phyloP scores from a whole-genome alignment of 306 rosid genomes.

The Myrica gale region DNA sequence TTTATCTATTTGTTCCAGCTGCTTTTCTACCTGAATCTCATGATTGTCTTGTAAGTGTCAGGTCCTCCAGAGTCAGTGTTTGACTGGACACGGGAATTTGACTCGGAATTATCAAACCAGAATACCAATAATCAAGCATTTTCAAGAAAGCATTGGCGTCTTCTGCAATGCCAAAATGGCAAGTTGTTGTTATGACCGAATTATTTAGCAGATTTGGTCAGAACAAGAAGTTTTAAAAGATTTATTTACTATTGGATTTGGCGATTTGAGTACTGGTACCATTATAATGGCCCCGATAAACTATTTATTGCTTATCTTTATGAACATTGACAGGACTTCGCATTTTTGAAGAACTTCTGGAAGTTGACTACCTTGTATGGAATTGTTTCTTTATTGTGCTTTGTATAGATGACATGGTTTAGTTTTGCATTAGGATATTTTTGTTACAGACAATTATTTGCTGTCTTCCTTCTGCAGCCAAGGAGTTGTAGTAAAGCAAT shows the following conservation, averaged over 20 bases:
- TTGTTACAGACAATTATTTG: conserved; percentile 28
- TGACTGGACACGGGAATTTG: conserved; percentile 90
- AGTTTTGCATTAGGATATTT: conserved; percentile 1
- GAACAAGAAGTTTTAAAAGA: conserved; percentile 11
- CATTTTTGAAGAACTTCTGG: conserved; percentile 89
- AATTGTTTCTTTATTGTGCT: conserved; percentile 26
- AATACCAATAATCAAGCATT: conserved; percentile 79
- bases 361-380: conserved; percentile 95
- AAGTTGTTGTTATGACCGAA: conserved; percentile 2
- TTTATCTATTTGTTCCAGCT: conserved; percentile 25
- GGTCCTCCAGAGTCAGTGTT: conserved; percentile 87
- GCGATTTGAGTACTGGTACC: conserved; percentile 10
- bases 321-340: conserved; percentile 75
- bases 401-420: conserved; percentile 25
- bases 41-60: conserved; percentile 39
- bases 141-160: conserved; percentile 96
- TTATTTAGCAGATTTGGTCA: conserved; percentile 18
- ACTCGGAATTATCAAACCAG: conserved; percentile 75
- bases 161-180: conserved; percentile 92
- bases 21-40: conserved; percentile 17
- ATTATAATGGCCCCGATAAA: conserved; percentile 28
- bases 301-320: conserved; percentile 19
- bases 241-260: conserved; percentile 23
- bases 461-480: conserved; percentile 66
- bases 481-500: conserved; percentile 98